These are phyloP conservation scores for Boletus rubroflammeus DNA, from an alignment of 768 basidiomycete genomes.

Conservation along the genomic window DNA sequence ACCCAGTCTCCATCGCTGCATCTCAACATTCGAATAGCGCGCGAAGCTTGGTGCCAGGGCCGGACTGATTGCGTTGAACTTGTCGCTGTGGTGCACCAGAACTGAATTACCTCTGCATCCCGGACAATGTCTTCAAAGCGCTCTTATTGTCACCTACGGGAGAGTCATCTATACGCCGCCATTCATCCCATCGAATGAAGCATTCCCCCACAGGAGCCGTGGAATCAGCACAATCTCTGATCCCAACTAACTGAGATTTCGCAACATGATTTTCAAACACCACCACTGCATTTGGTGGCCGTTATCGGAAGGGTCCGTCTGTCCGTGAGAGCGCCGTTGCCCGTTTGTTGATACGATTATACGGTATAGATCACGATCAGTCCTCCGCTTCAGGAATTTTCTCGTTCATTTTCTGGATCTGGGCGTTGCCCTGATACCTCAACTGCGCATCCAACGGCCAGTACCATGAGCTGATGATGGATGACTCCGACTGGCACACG, in stretches of 20 bases:
- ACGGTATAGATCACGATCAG: conserved; percentile 24
- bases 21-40: conserved; percentile 2
- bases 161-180: conserved; percentile 1
- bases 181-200: conserved; percentile 3
- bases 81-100: conserved; percentile 5
- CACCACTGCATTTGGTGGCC: conserved; percentile 13
- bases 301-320: conserved; percentile 22
- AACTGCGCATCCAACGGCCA: conserved; percentile 10
- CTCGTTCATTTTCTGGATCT: conserved; percentile 19
- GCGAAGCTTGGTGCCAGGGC: conserved; percentile 9
- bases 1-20: conserved; percentile 4
- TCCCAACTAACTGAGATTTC: conserved; percentile 18
- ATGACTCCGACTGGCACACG: conserved; percentile 17
- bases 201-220: conserved; percentile 13
- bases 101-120: neutral
- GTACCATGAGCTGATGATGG: conserved; percentile 9
- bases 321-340: conserved; percentile 24
- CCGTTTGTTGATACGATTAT: conserved; percentile 18
- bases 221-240: conserved; percentile 21
- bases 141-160: neutral
- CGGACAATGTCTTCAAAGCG: conserved; percentile 1
- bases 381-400: conserved; percentile 16
- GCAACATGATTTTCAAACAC: conserved; percentile 22
- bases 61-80: conserved; percentile 15
- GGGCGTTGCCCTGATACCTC: conserved; percentile 19